Evolutionary conservation across 352 stramenopile species (phyloP), one percentile per base, ranked within the genome.

Genomic region (Elongisporangium undulatum): DNA sequence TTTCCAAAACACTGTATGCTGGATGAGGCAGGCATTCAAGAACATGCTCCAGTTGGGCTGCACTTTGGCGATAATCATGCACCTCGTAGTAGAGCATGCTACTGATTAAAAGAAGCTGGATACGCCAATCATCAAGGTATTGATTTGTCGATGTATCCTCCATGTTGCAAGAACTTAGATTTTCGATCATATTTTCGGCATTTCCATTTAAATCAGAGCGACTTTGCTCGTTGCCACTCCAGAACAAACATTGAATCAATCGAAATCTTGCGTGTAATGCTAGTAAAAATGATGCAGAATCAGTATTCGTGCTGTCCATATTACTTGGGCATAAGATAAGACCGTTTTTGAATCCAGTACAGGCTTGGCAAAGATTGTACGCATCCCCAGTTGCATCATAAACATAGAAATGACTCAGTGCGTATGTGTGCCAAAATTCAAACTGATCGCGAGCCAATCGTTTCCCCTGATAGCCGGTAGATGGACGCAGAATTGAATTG

Each of bases 361-460:
- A 63, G 21, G 81, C 71, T 24, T 75, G 74, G 6, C 61, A 56
- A 16, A 89, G 64, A 51, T 82, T 84, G 9, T 74, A 52, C 8
- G 52, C 21, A n/a, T 79, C 62, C 0, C 81, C 81, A 19, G 69
- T 75, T 2, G 72, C 73, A 49, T 90, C 74, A 51, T 77, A 90
- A 9, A 74, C 64, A 13, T 71, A 62, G 15, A 76, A 84, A 39
- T 89, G 78, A 26, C 74, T 78, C 15, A 82, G 59, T 7, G 74
- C 76, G 53, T 86, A 90, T 15, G 66, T 66, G 21, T 79, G 67
- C 78, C 81, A 90, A 26, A 90, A 87, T 49, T 66, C 26, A 16
- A 85, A 66, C 48, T 72, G 68, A 45, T 62, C 38, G 24, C 54
- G n/a, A 39, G 1, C 6, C 1, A 17, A 5, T n/a, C 10, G 10